Conservation (phyloP, 352 stramenopile genomes). For the Phytophthora sansomeana region DNA sequence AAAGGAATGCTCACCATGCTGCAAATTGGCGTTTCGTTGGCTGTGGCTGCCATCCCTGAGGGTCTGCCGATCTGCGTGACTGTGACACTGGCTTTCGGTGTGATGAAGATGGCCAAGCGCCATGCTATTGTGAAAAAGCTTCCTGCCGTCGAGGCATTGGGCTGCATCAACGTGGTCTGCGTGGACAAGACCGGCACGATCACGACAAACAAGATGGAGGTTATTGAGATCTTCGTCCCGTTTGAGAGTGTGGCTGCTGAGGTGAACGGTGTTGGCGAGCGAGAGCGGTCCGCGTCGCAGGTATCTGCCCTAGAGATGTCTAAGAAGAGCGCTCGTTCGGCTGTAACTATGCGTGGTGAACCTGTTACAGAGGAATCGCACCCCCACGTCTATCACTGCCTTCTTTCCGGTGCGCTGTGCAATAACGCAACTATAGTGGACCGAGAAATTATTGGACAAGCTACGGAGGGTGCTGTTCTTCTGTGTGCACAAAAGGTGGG, state of each 20-base stretch:
- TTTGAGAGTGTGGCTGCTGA: slow-evolving; percentile 78
- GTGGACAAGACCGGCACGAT: slow-evolving; percentile 97
- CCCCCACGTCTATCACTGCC: slow-evolving; percentile 78
- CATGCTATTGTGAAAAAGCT: slow-evolving; percentile 92
- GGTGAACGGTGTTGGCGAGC: slow-evolving; percentile 66
- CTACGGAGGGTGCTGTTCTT: slow-evolving; percentile 80
- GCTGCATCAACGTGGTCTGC: slow-evolving; percentile 93
- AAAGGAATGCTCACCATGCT: slow-evolving; percentile 96
- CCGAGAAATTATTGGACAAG: slow-evolving; percentile 82
- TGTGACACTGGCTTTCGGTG: slow-evolving; percentile 77
- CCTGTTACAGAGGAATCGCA: slow-evolving; percentile 65
- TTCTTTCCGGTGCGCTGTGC: slow-evolving; percentile 78
- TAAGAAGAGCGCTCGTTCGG: slow-evolving; percentile 22
- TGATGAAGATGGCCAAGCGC: slow-evolving; percentile 90
- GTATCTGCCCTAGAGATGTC: slow-evolving; percentile 7
- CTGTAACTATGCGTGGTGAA: slow-evolving; percentile 71
- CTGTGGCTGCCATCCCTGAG: slow-evolving; percentile 80
- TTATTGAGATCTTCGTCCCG: slow-evolving; percentile 84
- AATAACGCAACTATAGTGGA: slow-evolving; percentile 79
- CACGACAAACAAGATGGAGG: slow-evolving; percentile 91
- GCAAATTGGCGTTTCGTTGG: slow-evolving; percentile 94
- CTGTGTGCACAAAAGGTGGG: slow-evolving; percentile 75
- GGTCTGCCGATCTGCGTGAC: slow-evolving; percentile 86
- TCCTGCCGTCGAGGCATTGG: slow-evolving; percentile 84
- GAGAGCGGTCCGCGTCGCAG: slow-evolving; percentile 23